Percentiles rank a stretch among this genome's conserved stretches.
phyloP scores from a whole-genome alignment of 225 moss, liverwort and hornwort species.

The Antitrichia curtipendula region DNA sequence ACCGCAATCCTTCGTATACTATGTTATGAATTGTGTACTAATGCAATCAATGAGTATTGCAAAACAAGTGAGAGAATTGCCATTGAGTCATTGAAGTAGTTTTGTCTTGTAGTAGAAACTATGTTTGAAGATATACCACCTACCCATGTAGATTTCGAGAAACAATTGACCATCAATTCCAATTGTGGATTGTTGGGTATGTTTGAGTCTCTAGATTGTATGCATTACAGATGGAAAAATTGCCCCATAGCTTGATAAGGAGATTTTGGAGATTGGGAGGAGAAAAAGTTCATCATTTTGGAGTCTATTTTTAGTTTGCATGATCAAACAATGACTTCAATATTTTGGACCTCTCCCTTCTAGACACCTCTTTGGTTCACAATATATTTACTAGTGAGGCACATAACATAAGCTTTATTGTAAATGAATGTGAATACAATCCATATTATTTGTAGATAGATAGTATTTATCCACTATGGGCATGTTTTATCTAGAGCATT shows the following conservation, averaged over 20 bases:
- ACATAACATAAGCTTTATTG: neutral
- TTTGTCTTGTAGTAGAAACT: rapidly evolving
- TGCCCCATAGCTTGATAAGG: neutral
- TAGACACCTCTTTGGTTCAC: neutral
- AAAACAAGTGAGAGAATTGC: neutral
- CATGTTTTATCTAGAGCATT: neutral
- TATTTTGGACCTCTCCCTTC: neutral
- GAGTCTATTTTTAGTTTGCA: rapidly evolving
- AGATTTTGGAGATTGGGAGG: rapidly evolving
- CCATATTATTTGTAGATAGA: neutral
- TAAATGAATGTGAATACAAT: neutral
- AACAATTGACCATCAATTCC: too few relatives aligned
- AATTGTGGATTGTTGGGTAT: too few relatives aligned
- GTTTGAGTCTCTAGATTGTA: rapidly evolving
- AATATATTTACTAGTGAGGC: neutral
- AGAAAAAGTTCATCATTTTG: rapidly evolving
- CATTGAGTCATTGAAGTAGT: neutral
- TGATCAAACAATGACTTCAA: neutral
- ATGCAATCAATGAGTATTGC: too few relatives aligned
- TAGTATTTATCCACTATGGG: neutral
- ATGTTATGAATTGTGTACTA: rapidly evolving
- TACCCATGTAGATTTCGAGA: neutral
- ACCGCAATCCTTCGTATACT: rapidly evolving
- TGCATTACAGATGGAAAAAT: neutral
- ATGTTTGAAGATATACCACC: neutral